These are phyloP conservation scores for Furcasterigmium furcatum DNA, from an alignment of 2,329 filamentous ascomycete species.

Conservation along the genomic window DNA sequence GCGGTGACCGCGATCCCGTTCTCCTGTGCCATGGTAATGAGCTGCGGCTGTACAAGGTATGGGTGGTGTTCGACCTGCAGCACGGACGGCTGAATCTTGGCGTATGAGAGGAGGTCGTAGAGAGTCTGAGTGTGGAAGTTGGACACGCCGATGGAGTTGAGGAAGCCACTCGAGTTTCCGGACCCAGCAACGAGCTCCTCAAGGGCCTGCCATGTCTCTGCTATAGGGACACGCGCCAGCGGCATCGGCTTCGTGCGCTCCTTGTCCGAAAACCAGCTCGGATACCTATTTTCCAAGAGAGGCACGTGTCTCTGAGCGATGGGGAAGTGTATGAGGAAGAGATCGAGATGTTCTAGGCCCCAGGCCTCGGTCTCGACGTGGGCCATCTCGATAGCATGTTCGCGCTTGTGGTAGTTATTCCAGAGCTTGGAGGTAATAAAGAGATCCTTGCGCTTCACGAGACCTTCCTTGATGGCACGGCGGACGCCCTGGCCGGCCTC, in stretches of 20 bases:
- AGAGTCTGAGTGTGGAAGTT: slow-evolving; percentile 57
- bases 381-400: slow-evolving; percentile 56
- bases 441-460: slow-evolving; percentile 70
- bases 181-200: slow-evolving; percentile 43
- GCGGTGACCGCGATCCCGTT: slow-evolving; percentile 57
- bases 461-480: slow-evolving; percentile 50
- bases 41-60: slow-evolving; percentile 57
- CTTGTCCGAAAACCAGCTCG: slow-evolving; percentile 37
- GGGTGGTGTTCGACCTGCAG: slow-evolving; percentile 70
- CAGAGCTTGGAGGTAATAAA: slow-evolving; percentile 87
- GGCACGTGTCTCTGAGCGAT: slow-evolving; percentile 40
- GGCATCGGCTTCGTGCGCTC: slow-evolving; percentile 32
- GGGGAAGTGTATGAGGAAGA: slow-evolving; percentile 67
- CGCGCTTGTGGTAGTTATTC: slow-evolving; percentile 70
- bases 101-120: slow-evolving; percentile 60
- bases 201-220: slow-evolving; percentile 62
- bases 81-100: slow-evolving; percentile 45
- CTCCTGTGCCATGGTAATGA: slow-evolving; percentile 53
- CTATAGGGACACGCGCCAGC: slow-evolving; percentile 28
- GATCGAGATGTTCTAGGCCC: slow-evolving; percentile 63
- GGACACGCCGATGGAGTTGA: slow-evolving; percentile 55
- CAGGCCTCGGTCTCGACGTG: slow-evolving; percentile 60
- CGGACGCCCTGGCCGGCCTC: slow-evolving; percentile 64
- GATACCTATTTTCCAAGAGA: slow-evolving; percentile 33
- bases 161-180: slow-evolving; percentile 38